Base-by-base conservation (phyloP, 371 early-diverging fungal genomes). In the Circinella umbellata region DNA sequence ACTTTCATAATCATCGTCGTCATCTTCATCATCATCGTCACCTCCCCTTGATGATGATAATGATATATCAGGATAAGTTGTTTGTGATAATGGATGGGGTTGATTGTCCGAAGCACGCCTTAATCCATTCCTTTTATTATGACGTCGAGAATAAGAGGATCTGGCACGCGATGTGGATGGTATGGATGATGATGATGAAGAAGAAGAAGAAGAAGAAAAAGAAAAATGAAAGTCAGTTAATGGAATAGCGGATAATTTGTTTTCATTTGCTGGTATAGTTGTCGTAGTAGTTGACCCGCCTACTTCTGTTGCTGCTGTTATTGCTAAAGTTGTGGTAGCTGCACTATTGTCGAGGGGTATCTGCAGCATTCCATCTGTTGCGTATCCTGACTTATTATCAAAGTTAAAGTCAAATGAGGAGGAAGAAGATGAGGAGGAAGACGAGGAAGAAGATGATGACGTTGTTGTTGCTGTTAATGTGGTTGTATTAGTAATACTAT, bases 1-100 rank as follows among this genome's bases (percentile, higher is more conserved):
- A 37, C 54, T 67, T 17, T 48, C 68, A 34, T 61, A 51, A 39
- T 61, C 53, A 27, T 69, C 69, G 9, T 69, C 69, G 14, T 51
- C 62, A 17, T 51, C 47, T 2, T 61, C 63, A 34, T 46, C 63
- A 13, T 62, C 46, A 18, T 38, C 14, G 51, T 15, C 51, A 51
- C 51, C 17, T n/a, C 51, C n/a, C 3, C 14, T 17, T 8, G 51
- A 51, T 17, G 51, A 13, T 51, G 51, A 51, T 8, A 15, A 47
- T 47, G 47, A n/a, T 39, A 15, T 18, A 39, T 67, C 53, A 17
- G 39, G 34, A 38, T 67, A 55, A 1, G 47, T 37, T 47, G 68
- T 10, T 13, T 47, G 61, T 15, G 46, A 61, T 13, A 61, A 47
- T 13, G 46, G 37, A 67, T 67, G 39, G 17, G 61, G 61, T n/a